A percentile compares a stretch with the other conserved stretches of the same genome.
Conservation (phyloP, 352 stramenopile species). For the Phytophthora citricola region DNA sequence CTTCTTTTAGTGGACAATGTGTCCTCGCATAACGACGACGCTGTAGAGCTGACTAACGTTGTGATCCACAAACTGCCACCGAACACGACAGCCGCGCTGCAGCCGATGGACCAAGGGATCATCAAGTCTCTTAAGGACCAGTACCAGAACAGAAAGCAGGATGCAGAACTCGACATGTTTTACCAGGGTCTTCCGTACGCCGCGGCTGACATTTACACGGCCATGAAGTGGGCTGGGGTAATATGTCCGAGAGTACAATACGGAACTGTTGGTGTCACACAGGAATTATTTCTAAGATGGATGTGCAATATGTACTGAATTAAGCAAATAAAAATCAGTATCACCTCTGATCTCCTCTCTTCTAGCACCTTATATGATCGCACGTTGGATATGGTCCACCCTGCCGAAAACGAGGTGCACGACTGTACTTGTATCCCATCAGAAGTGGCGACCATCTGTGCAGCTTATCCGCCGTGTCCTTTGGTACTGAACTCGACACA, state of each 20-base stretch:
- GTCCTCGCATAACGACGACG: neutral
- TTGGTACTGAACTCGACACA: neutral
- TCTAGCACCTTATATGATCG: neutral
- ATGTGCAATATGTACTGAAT: constrained; percentile 8
- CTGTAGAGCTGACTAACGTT: neutral
- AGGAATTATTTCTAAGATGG: constrained; percentile 19
- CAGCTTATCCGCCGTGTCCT: constrained; percentile 3
- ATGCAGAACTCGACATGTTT: constrained; percentile 16
- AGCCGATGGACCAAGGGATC: constrained; percentile 30
- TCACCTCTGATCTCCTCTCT: neutral
- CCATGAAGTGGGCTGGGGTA: constrained; percentile 17
- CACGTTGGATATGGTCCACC: neutral
- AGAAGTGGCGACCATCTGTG: neutral
- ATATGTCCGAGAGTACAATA: constrained; percentile 10
- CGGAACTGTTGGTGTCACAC: constrained; percentile 26
- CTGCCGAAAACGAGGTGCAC: neutral
- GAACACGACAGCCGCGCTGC: constrained; percentile 4
- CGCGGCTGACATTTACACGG: constrained; percentile 14
- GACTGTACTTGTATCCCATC: neutral
- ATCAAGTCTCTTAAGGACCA: constrained; percentile 30
- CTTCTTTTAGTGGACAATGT: neutral
- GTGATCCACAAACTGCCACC: neutral
- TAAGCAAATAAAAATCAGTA: constrained; percentile 6
- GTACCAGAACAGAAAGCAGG: constrained; percentile 9
- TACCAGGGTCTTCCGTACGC: neutral